Conservation (phyloP, 768 basidiomycete genomes). For the Amyloporia xantha region DNA sequence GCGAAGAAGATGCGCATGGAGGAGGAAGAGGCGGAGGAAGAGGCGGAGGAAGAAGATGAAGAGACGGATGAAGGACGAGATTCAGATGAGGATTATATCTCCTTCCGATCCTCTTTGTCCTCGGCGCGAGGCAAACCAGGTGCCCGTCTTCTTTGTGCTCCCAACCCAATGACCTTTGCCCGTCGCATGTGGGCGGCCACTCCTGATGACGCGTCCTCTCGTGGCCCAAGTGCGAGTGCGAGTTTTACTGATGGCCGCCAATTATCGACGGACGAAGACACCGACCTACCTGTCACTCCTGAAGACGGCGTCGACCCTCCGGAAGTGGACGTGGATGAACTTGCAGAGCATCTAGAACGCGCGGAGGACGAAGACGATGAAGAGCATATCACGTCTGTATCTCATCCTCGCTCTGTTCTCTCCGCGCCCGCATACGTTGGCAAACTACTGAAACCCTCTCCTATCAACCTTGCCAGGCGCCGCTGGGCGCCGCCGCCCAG, state of each 20-base stretch:
- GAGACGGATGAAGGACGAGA: constrained; percentile 9
- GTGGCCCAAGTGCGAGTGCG: too few species aligned
- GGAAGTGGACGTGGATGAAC: constrained; percentile 2
- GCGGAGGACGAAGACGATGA: constrained; percentile 10
- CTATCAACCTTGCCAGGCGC: constrained; percentile 22
- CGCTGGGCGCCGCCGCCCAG: constrained; percentile 21
- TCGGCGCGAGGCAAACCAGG: constrained; percentile 9
- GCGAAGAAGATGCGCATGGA: constrained; percentile 8
- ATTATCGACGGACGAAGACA: constrained; percentile 15
- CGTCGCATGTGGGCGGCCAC: constrained; percentile 25
- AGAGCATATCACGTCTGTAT: background rate
- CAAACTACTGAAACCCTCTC: constrained; percentile 19
- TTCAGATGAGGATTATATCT: constrained; percentile 11
- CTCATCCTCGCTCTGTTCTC: background rate
- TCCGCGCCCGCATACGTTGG: constrained; percentile 3
- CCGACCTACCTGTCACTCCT: constrained; percentile 17
- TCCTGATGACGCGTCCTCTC: background rate
- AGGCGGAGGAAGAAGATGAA: constrained; percentile 14
- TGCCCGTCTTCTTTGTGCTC: constrained; percentile 17
- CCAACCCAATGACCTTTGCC: constrained; percentile 28
- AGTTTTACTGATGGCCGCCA: constrained; percentile 1
- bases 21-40: constrained; percentile 8
- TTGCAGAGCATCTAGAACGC: background rate
- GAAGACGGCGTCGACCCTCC: constrained; percentile 11
- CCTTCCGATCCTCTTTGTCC: constrained; percentile 10